Percentiles rank a stretch among this genome's conserved stretches.
Evolutionary conservation across 1,284 basidiomycete genomes (phyloP).

Genomic region (Heterobasidion annosum): DNA sequence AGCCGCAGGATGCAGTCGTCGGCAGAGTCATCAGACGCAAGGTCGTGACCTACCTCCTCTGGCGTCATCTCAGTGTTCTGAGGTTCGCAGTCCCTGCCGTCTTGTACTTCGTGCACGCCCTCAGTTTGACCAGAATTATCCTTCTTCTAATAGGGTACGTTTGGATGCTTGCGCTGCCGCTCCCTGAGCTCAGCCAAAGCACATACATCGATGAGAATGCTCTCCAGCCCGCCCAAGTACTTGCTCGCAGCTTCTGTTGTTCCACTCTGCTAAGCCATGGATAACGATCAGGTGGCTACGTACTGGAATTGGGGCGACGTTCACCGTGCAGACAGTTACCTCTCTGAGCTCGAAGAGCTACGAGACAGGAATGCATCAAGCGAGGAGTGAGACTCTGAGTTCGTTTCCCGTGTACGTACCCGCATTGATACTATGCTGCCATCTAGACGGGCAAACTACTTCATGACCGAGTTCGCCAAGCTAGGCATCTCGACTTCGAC

Average conservation of each 20-base stretch:
- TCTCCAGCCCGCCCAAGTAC: conserved; percentile 80
- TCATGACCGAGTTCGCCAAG: conserved; percentile 54
- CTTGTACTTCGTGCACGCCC: neutral
- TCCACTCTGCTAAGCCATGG: neutral
- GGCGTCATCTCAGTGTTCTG: conserved; percentile 14
- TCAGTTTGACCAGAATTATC: conserved; percentile 28
- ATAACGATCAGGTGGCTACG: conserved; percentile 60
- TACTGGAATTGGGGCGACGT: conserved; percentile 89
- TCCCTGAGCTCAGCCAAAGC: conserved; percentile 49
- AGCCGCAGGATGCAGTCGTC: conserved; percentile 9
- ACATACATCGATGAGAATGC: conserved; percentile 93
- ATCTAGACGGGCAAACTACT: conserved; percentile 50
- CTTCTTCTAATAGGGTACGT: conserved; percentile 58
- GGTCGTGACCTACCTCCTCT: conserved; percentile 1
- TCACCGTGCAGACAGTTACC: conserved; percentile 70
- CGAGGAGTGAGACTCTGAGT: conserved; percentile 47
- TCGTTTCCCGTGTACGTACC: conserved; percentile 6
- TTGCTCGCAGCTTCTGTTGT: conserved; percentile 8
- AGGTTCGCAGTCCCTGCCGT: conserved; percentile 18
- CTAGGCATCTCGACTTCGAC: conserved; percentile 62
- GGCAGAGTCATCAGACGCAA: conserved; percentile 20
- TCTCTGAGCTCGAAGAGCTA: conserved; percentile 59
- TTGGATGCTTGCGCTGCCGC: conserved; percentile 72
- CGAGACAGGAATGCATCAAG: conserved; percentile 56
- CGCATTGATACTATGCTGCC: conserved; percentile 1